A percentile compares a stretch with the other conserved stretches of the same genome.
Conservation (phyloP, 108 stramenopile genomes). For the Cyclostephanos tholiformis region DNA sequence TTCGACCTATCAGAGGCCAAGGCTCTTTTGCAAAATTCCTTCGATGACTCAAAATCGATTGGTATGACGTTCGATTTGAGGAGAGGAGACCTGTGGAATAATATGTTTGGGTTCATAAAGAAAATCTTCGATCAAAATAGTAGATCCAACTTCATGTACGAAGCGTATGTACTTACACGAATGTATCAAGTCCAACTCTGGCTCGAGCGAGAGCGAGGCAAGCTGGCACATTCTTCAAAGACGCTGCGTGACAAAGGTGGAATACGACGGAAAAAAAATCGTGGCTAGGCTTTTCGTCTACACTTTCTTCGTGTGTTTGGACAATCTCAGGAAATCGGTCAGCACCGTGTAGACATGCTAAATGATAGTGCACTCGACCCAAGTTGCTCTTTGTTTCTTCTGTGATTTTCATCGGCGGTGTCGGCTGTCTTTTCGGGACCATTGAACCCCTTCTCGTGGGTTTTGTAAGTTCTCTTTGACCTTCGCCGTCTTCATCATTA, state of each 20-base stretch:
- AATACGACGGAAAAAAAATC: conserved; percentile 74
- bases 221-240: conserved; percentile 54
- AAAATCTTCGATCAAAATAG: not conserved
- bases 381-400: conserved; percentile 62
- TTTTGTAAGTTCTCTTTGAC: conserved; percentile 1
- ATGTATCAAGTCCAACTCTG: conserved; percentile 61
- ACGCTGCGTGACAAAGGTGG: conserved; percentile 70
- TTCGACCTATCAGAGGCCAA: conserved; percentile 45
- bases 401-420: conserved; percentile 53
- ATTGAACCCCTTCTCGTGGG: conserved; percentile 37
- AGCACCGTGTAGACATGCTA: conserved; percentile 70
- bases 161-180: conserved; percentile 21
- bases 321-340: conserved; percentile 72
- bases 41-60: conserved; percentile 68
- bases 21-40: conserved; percentile 60
- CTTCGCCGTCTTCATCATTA: conserved; percentile 4
- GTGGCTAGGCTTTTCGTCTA: conserved; percentile 48
- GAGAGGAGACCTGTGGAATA: conserved; percentile 29
- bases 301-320: conserved; percentile 16
- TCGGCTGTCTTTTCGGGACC: conserved; percentile 25
- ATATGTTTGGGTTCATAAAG: not conserved
- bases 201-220: conserved; percentile 71
- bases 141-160: not conserved
- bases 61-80: conserved; percentile 62
- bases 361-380: conserved; percentile 77